phyloP scores from a whole-genome alignment of 2,329 filamentous ascomycete genomes.

The Penicillium glabrum region DNA sequence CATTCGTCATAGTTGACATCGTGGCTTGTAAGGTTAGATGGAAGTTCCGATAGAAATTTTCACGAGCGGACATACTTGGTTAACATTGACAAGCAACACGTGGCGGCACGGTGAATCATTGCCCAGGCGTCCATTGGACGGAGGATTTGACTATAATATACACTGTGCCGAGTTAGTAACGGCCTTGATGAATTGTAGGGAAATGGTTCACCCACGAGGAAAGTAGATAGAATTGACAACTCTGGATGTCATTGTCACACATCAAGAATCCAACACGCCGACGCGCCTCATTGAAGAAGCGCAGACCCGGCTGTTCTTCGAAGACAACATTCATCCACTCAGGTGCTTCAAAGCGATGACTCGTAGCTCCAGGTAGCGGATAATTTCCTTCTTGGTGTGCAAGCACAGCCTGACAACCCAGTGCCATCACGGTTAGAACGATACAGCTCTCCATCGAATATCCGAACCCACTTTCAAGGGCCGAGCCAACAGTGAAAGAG shows the following conservation, averaged over 20 bases:
- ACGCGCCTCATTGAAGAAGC: conserved; percentile 57
- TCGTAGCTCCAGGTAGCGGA: conserved; percentile 40
- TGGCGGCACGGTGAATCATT: conserved; percentile 53
- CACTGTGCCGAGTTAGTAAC: conserved; percentile 19
- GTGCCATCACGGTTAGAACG: conserved; percentile 51
- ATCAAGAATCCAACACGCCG: conserved; percentile 54
- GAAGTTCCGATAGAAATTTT: background rate
- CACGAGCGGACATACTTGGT: conserved; percentile 38
- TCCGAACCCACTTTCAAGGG: conserved; percentile 52
- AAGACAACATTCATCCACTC: conserved; percentile 40
- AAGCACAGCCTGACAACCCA: conserved; percentile 52
- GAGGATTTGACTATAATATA: conserved; percentile 54
- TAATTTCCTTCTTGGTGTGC: conserved; percentile 53
- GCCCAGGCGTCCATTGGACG: conserved; percentile 57
- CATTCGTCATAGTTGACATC: conserved; percentile 50
- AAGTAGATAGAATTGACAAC: conserved; percentile 55
- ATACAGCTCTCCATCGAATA: conserved; percentile 55
- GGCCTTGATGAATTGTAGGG: background rate
- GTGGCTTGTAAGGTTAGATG: conserved; percentile 23
- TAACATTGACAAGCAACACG: conserved; percentile 50
- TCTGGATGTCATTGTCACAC: conserved; percentile 51
- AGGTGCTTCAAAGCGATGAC: conserved; percentile 35
- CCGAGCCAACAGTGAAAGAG: conserved; percentile 50
- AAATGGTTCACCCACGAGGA: conserved; percentile 37
- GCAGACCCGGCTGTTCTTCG: conserved; percentile 47